Conservation (phyloP, 2,329 filamentous ascomycete species). For the Gliomastix tumulicola region DNA sequence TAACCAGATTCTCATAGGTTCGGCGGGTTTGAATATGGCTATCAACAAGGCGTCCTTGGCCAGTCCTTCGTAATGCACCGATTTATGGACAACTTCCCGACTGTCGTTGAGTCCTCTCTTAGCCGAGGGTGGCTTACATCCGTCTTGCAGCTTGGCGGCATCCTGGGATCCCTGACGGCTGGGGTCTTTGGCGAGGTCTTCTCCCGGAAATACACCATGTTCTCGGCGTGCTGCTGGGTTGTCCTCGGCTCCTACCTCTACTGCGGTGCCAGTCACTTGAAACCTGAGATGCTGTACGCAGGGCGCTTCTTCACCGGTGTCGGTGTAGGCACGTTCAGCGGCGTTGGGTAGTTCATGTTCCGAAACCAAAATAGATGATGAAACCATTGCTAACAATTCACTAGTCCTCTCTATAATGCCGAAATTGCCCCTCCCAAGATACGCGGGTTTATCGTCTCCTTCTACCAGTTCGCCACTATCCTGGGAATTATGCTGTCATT, state of each 20-base stretch:
- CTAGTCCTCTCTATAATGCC: constrained; percentile 31
- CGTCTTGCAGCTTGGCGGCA: constrained; percentile 40
- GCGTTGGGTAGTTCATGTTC: constrained; percentile 16
- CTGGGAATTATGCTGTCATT: constrained; percentile 49
- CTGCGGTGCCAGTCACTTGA: constrained; percentile 28
- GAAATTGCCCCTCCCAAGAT: constrained; percentile 40
- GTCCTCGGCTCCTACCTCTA: constrained; percentile 37
- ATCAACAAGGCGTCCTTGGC: constrained; percentile 47
- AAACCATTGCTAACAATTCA: background rate
- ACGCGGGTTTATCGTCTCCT: constrained; percentile 34
- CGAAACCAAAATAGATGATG: no score
- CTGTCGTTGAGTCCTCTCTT: constrained; percentile 34
- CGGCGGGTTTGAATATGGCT: constrained; percentile 44
- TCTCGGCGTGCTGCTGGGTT: constrained; percentile 38
- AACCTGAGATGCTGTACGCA: constrained; percentile 34
- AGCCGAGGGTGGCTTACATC: constrained; percentile 45
- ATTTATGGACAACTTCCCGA: constrained; percentile 41
- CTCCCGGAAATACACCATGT: constrained; percentile 45
- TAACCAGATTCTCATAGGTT: no score
- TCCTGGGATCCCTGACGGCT: constrained; percentile 37
- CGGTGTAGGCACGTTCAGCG: constrained; percentile 39
- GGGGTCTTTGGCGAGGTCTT: constrained; percentile 42
- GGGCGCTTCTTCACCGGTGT: constrained; percentile 42
- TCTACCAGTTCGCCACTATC: constrained; percentile 16
- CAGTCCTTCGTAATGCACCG: constrained; percentile 45